Conservation (phyloP, 768 basidiomycete genomes). For the Tubosaeta brunneosetosa region DNA sequence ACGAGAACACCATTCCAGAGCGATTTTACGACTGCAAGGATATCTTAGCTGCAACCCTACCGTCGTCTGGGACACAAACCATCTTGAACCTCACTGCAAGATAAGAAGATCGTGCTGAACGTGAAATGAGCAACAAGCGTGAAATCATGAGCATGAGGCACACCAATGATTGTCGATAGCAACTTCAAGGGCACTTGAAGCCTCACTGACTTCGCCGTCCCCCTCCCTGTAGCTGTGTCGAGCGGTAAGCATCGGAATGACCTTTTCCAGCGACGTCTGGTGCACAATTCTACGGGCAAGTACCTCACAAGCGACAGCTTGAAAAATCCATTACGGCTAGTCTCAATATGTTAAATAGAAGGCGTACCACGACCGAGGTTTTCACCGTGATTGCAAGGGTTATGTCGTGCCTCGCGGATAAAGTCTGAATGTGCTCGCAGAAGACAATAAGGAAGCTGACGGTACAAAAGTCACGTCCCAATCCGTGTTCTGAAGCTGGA, state of each 20-base stretch:
- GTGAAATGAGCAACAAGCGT: slow-evolving; percentile 1
- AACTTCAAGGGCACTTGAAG: slow-evolving; percentile 75
- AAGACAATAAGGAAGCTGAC: slow-evolving; percentile 76
- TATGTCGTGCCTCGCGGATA: slow-evolving; percentile 72
- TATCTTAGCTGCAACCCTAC: slow-evolving; percentile 4
- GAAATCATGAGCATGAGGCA: slow-evolving; percentile 1
- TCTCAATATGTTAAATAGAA: background rate
- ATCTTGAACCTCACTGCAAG: slow-evolving; percentile 80
- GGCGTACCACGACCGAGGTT: slow-evolving; percentile 69
- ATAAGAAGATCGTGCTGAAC: slow-evolving; percentile 72
- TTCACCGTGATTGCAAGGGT: slow-evolving; percentile 85
- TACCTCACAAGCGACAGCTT: slow-evolving; percentile 81
- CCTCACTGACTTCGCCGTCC: slow-evolving; percentile 74
- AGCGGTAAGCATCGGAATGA: slow-evolving; percentile 70
- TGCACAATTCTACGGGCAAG: slow-evolving; percentile 80
- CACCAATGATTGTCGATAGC: slow-evolving; percentile 93
- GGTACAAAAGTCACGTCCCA: background rate
- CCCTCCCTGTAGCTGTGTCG: slow-evolving; percentile 66
- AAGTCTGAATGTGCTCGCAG: slow-evolving; percentile 76
- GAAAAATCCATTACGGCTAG: background rate
- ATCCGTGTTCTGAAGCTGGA: background rate
- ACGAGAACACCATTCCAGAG: slow-evolving; percentile 83
- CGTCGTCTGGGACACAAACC: slow-evolving; percentile 38
- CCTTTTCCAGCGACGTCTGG: slow-evolving; percentile 52
- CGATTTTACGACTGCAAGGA: slow-evolving; percentile 59